Conservation (phyloP, 2,329 filamentous ascomycete genomes). For the Chrysoporthe puriensis region DNA sequence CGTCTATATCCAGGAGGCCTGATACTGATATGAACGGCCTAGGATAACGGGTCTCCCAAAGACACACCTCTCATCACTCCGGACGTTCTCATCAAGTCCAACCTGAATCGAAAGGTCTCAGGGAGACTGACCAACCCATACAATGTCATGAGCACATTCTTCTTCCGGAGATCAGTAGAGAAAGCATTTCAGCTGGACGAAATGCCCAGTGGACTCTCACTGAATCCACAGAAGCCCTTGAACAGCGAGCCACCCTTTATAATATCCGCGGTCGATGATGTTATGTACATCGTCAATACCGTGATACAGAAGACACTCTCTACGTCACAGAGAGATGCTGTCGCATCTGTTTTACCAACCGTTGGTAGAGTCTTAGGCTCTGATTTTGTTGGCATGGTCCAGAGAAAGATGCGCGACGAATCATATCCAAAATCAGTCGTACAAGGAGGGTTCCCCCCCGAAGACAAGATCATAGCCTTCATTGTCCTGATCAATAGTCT, state of each 20-base stretch:
- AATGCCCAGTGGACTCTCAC: constrained; percentile 74
- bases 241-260: constrained; percentile 85
- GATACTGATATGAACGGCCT: constrained; percentile 34
- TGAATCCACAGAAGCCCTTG: constrained; percentile 73
- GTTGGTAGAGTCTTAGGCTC: constrained; percentile 79
- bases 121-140: constrained; percentile 78
- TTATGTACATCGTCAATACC: constrained; percentile 98
- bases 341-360: constrained; percentile 77
- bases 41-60: constrained; percentile 57
- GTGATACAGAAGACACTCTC: constrained; percentile 85
- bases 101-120: constrained; percentile 77
- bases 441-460: constrained; percentile 81
- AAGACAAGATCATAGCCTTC: constrained; percentile 86
- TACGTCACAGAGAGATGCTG: constrained; percentile 79
- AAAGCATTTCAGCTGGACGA: constrained; percentile 98
- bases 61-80: constrained; percentile 68
- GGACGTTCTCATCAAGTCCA: constrained; percentile 75
- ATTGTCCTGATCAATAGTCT: constrained; percentile 95
- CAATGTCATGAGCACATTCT: constrained; percentile 92
- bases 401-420: constrained; percentile 97
- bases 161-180: constrained; percentile 93
- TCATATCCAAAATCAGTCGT: constrained; percentile 81
- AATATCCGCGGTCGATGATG: constrained; percentile 93
- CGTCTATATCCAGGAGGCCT: constrained; percentile 28
- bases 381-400: constrained; percentile 96